phyloP scores from a whole-genome alignment of 2,329 filamentous ascomycete genomes.

The Leptodontidium sp. region DNA sequence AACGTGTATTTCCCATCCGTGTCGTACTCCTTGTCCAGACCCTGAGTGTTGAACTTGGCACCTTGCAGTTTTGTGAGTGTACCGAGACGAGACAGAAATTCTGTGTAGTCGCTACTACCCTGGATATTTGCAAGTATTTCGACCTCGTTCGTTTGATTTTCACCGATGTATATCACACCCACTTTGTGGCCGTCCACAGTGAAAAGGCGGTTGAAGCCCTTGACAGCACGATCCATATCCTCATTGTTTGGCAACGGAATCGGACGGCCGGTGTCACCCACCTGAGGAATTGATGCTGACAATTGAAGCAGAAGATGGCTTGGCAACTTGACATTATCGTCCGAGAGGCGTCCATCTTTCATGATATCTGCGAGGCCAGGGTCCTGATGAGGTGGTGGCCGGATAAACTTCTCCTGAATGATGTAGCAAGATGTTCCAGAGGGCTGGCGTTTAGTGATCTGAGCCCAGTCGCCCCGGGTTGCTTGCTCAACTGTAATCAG shows the following conservation, averaged over 20 bases:
- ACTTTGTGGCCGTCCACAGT: slow-evolving; percentile 96
- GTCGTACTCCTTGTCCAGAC: slow-evolving; percentile 80
- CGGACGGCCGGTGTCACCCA: slow-evolving; percentile 66
- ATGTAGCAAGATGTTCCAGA: slow-evolving; percentile 66
- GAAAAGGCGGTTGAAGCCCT: slow-evolving; percentile 83
- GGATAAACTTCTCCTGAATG: slow-evolving; percentile 65
- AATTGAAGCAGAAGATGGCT: slow-evolving; percentile 78
- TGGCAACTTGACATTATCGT: slow-evolving; percentile 70
- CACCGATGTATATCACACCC: slow-evolving; percentile 91
- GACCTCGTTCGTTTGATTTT: slow-evolving; percentile 81
- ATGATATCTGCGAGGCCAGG: slow-evolving; percentile 57
- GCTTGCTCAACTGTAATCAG: slow-evolving; percentile 79
- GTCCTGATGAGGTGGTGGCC: slow-evolving; percentile 64
- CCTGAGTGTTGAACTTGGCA: slow-evolving; percentile 91
- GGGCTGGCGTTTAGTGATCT: slow-evolving; percentile 75
- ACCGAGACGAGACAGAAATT: slow-evolving; percentile 84
- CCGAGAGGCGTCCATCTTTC: slow-evolving; percentile 59
- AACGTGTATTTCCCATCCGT: slow-evolving; percentile 88
- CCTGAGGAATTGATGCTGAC: slow-evolving; percentile 68
- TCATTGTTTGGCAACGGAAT: slow-evolving; percentile 76
- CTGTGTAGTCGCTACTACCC: slow-evolving; percentile 87
- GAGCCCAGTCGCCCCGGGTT: slow-evolving; percentile 70
- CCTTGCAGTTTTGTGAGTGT: slow-evolving; percentile 82
- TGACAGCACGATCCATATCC: slow-evolving; percentile 68
- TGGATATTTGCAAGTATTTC: slow-evolving; percentile 88